Base-by-base conservation (phyloP, 345 rosid species). In the Salix caprea region DNA sequence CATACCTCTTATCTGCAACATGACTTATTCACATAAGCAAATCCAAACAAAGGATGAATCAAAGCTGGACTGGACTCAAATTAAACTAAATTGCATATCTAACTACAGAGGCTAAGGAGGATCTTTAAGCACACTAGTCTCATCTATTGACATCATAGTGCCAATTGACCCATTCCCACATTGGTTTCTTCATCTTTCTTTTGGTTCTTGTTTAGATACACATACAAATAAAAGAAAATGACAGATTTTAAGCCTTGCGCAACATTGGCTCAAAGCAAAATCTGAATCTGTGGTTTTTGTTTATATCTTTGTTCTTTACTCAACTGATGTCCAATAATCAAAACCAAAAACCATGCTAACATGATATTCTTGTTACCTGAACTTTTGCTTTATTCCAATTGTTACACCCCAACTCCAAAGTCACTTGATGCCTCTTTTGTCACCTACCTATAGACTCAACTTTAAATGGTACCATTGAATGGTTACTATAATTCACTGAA, bases 1-100 rank as follows among this genome's bases (percentile, higher is more conserved):
- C 99, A 96, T 94, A 66, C 98, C 99, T 89, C 97, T 85, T 78
- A 96, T 96, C 98, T 96, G 91, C 76, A 70, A 81, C 69, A 83
- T n/a, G 50, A 52, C 44, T 52, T 16, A 9, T 2, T 1, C 54
- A 23, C 70, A 48, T 44, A 46, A 70, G 70, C 69, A 70, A 65
- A 46, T 39, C 26, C 48, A 68, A 60, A 69, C 23, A 26, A 50
- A 48, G 50, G 28, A 65, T 32, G 16, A 32, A 65, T 65, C 76
- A 74, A 30, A 42, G 56, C 42, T 11, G 12, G 23, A 30, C 18
- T 1, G 23, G 16, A 58, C 60, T 56, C 28, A 58, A 58, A 58
- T 58, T 58, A 14, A 58, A 9, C 62, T 11, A 58, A 23, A 23
- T 9, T 13, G 37, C 73, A 73, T 1, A 73, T 32, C 39, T 48